Base-by-base conservation (phyloP, 2,329 filamentous ascomycete species). In the Phyllosticta citriasiana region DNA sequence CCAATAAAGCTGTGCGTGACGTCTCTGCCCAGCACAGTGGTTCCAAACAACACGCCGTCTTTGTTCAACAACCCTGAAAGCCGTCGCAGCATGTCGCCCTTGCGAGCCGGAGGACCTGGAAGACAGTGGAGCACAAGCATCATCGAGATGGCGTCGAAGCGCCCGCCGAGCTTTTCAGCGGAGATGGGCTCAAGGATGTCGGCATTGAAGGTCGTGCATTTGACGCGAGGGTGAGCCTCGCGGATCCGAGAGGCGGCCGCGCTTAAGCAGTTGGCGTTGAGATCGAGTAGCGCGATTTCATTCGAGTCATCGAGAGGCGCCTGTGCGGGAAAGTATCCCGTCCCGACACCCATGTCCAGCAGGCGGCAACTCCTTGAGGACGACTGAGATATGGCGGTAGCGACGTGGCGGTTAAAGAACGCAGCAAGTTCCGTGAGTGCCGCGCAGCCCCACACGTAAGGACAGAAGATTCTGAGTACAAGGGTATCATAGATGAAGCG, bases 81-180 rank as follows among this genome's bases (percentile, higher is more conserved):
- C 35, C 30, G 27, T 1, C 7, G 7, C 9, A 59, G 30, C 24
- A 51, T 51, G 8, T 30, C 52, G 1, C 51, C 57, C 26, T 59
- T 59, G 30, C 57, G 1, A 71, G 67, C 10, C 63, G 67, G 9
- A 78, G 64, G 5, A 71, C 60, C 1, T 65, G 62, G 64, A 72
- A 75, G 55, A 74, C 52, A 60, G 12, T 60, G 58, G 33, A 60
- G 58, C 24, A 60, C n/a, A 8, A 55, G 35, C 33, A 55, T 55
- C 4, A 33, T 24, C 14, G 74, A 74, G 57, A 81, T 74, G 0
- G 76, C 76, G 64, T 77, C 73, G 64, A 76, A 80, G 54, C 65
- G 66, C 50, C 64, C 64, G 27, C 63, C 60, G 4, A 73, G 76
- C 30, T 72, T 63, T 19, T 77, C 65, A 14, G 65, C 68, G 14